These are phyloP conservation scores for Niveomyces coronatus DNA, from an alignment of 2,329 filamentous ascomycete genomes.

Conservation along the genomic window DNA sequence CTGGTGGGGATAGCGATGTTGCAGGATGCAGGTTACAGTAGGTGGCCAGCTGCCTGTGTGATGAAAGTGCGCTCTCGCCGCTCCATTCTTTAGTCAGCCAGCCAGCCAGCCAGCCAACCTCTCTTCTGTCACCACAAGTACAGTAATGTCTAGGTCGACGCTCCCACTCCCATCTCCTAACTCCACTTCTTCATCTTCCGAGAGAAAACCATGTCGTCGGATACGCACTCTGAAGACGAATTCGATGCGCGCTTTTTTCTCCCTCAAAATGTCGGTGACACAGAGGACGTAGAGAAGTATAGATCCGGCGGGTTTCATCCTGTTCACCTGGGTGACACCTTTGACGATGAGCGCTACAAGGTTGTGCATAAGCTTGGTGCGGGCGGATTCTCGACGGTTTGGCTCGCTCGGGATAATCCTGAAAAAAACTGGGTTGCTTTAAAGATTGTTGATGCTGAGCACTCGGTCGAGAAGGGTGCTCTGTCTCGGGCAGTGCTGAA, in stretches of 20 bases:
- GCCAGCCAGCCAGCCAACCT: no score
- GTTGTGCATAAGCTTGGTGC: conserved; percentile 32
- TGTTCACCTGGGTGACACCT: conserved; percentile 27
- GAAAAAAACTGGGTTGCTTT: conserved; percentile 14
- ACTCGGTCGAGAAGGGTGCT: conserved; percentile 10
- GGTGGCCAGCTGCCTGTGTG: no score
- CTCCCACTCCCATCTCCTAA: no score
- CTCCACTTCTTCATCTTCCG: no score
- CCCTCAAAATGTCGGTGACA: conserved; percentile 1
- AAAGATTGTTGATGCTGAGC: conserved; percentile 15
- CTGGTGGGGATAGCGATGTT: no score
- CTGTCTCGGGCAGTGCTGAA: not conserved
- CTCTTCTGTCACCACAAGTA: no score
- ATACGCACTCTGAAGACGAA: not conserved
- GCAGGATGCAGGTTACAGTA: no score
- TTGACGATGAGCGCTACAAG: conserved; percentile 26
- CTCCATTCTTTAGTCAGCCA: no score
- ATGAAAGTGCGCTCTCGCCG: no score
- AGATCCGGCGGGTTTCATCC: conserved; percentile 31
- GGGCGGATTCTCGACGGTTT: conserved; percentile 33
- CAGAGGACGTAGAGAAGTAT: conserved; percentile 18
- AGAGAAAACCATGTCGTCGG: conserved; percentile 2
- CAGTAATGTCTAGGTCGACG: no score
- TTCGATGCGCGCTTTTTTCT: not conserved
- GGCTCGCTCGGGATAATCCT: conserved; percentile 26